These are phyloP conservation scores for Saccharum officinarum DNA, from an alignment of 176 grass and related monocot genomes.

Conservation along the genomic window DNA sequence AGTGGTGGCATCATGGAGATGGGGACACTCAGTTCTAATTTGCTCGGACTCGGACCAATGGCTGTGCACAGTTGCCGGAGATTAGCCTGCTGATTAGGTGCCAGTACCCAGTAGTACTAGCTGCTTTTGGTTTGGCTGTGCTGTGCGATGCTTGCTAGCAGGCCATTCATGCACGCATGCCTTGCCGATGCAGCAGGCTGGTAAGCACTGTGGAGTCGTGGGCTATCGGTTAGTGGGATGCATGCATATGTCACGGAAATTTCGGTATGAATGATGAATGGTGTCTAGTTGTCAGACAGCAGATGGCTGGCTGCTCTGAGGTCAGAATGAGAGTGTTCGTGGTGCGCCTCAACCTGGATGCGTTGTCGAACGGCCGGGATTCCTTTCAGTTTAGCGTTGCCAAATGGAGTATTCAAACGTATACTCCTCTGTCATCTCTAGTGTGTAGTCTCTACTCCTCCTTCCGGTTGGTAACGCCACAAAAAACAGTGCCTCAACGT, in stretches of 20 bases:
- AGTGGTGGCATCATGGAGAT: neutral
- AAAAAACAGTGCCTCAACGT: neutral
- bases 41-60: neutral
- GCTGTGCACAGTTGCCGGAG: neutral
- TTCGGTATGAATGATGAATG: neutral
- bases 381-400: neutral
- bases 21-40: neutral
- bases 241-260: conserved; percentile 16
- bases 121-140: neutral
- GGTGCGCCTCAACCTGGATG: conserved; percentile 38
- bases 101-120: neutral
- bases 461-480: neutral
- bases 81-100: neutral
- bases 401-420: neutral
- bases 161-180: neutral
- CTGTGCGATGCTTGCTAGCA: neutral
- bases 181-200: neutral
- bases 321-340: neutral
- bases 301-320: neutral
- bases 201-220: neutral
- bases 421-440: neutral
- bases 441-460: neutral
- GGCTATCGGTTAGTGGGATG: neutral
- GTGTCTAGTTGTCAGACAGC: conserved; percentile 35
- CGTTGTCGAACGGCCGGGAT: conserved; percentile 13